Evolutionary conservation across 495 filamentous ascomycete species (phyloP).

Genomic region (Lepraria neglecta): DNA sequence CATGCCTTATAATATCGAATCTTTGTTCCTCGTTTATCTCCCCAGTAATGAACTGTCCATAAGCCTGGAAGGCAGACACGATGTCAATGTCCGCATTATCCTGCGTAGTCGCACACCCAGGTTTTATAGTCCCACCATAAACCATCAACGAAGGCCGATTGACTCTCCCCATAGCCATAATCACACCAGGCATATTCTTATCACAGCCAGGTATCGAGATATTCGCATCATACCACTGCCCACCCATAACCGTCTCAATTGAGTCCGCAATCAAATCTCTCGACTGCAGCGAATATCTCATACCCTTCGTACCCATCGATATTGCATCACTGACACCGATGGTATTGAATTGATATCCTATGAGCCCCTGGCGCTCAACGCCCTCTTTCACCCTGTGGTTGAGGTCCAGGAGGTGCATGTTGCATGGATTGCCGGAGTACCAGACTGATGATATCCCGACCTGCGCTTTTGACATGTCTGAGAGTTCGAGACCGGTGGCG

Average conservation of each 20-base stretch:
- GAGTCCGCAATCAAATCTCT: slow-evolving; percentile 95
- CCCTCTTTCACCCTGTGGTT: slow-evolving; percentile 77
- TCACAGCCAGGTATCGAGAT: slow-evolving; percentile 98
- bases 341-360: slow-evolving; percentile 94
- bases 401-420: slow-evolving; percentile 94
- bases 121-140: slow-evolving; percentile 91
- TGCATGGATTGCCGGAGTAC: slow-evolving; percentile 84
- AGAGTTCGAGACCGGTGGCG: slow-evolving; percentile 76
- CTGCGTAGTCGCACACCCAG: slow-evolving; percentile 69
- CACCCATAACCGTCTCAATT: slow-evolving; percentile 97
- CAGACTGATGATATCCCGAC: slow-evolving; percentile 89
- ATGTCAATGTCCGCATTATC: slow-evolving; percentile 81
- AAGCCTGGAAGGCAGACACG: slow-evolving; percentile 95
- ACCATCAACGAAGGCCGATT: slow-evolving; percentile 95
- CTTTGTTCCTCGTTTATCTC: slow-evolving; percentile 86
- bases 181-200: slow-evolving; percentile 99
- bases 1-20: slow-evolving; percentile 90
- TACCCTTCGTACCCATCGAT: slow-evolving; percentile 61
- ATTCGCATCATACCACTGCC: slow-evolving; percentile 99
- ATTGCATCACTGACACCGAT: slow-evolving; percentile 76
- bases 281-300: slow-evolving; percentile 92
- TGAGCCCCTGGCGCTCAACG: slow-evolving; percentile 70
- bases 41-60: slow-evolving; percentile 87
- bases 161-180: slow-evolving; percentile 95
- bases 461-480: slow-evolving; percentile 89